A percentile compares a stretch with the other conserved stretches of the same genome.
Evolutionary conservation across 2,329 filamentous ascomycete genomes (phyloP).

Genomic region (Hymenoscyphus infarciens): DNA sequence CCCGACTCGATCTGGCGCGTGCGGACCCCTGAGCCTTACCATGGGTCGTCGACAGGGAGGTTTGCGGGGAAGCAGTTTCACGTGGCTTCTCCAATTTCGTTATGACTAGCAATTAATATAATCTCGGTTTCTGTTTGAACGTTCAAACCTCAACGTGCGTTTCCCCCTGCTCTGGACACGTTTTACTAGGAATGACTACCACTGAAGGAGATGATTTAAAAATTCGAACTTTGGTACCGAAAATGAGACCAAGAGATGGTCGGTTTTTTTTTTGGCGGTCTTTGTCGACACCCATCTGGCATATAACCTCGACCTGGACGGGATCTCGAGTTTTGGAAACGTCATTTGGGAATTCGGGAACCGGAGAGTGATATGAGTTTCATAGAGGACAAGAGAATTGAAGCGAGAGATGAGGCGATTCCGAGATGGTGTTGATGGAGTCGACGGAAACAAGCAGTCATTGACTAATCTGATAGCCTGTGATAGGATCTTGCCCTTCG

Average conservation of each 20-base stretch:
- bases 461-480: background rate
- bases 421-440: background rate
- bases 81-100: conserved; percentile 2
- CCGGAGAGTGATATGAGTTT: background rate
- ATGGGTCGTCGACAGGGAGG: background rate
- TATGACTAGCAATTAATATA: conserved; percentile 5
- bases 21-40: background rate
- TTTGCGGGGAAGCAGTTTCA: conserved; percentile 5
- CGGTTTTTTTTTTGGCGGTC: background rate
- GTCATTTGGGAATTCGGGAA: background rate
- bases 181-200: background rate
- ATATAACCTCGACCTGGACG: background rate
- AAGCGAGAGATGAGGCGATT: conserved; percentile 2
- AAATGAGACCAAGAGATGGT: background rate
- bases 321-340: background rate
- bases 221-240: background rate
- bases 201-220: background rate
- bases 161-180: conserved; percentile 1
- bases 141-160: background rate
- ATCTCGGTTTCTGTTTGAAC: conserved; percentile 3
- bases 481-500: background rate
- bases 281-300: background rate
- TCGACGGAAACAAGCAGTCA: background rate
- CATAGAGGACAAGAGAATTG: background rate
- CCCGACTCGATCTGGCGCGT: background rate